Percentiles rank a stretch among this genome's conserved stretches.
Evolutionary conservation across 2,329 filamentous ascomycete genomes (phyloP).

Genomic region (Verticillium dahliae): DNA sequence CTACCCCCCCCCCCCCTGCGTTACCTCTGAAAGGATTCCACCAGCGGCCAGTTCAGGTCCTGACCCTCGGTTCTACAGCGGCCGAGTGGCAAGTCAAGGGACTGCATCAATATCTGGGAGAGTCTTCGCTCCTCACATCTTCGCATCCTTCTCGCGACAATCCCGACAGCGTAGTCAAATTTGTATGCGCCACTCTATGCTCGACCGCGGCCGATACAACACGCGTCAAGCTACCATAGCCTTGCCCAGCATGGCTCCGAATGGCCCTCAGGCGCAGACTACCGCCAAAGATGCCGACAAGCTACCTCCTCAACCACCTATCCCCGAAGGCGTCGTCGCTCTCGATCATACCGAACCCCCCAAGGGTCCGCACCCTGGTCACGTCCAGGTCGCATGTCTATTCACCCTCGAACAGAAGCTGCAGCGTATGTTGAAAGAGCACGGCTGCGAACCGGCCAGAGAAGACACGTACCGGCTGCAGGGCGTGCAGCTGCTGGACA

Average conservation of each 20-base stretch:
- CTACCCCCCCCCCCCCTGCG: neutral
- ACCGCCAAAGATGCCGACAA: neutral
- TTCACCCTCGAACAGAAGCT: slow-evolving; percentile 81
- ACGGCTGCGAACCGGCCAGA: slow-evolving; percentile 66
- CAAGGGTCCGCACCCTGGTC: slow-evolving; percentile 38
- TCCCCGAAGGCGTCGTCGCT: neutral
- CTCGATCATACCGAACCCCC: slow-evolving; percentile 3
- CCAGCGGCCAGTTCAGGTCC: no score
- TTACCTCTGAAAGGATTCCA: neutral
- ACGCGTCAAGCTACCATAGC: neutral
- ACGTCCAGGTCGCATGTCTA: slow-evolving; percentile 48
- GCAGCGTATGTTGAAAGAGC: slow-evolving; percentile 62
- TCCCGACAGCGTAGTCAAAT: neutral
- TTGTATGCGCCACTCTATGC: neutral
- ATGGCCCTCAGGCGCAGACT: neutral
- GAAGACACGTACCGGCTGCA: slow-evolving; percentile 78
- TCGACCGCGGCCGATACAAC: neutral
- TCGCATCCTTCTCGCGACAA: neutral
- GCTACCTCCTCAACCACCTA: neutral
- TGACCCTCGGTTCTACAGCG: no score
- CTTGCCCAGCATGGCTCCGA: neutral
- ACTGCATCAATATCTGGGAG: neutral
- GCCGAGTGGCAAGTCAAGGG: neutral
- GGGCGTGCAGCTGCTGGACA: slow-evolving; percentile 84
- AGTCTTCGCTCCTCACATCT: neutral